Evolutionary conservation across 192 early-diverging fungal genomes (phyloP).

Genomic region (Pilobolus umbonatus): DNA sequence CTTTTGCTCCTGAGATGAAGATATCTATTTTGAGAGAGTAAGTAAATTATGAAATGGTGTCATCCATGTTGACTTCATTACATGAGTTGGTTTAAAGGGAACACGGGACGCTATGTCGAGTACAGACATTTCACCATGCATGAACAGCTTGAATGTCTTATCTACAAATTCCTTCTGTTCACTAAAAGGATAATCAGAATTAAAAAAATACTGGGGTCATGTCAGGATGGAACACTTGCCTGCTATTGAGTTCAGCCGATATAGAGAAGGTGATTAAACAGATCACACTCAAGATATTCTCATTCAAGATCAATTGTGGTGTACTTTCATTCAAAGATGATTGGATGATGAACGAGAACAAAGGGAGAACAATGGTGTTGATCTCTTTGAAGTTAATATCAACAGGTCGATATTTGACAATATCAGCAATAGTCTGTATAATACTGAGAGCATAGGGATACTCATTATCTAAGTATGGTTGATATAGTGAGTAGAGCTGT

Average conservation of each 20-base stretch:
- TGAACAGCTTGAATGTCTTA: constrained; percentile 41
- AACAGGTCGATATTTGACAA: constrained; percentile 37
- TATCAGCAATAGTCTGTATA: constrained; percentile 36
- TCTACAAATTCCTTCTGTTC: constrained; percentile 39
- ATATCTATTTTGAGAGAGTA: too few relatives aligned
- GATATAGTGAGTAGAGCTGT: neutral
- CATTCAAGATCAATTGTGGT: constrained; percentile 19
- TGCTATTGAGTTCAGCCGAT: constrained; percentile 37
- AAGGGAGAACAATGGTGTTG: constrained; percentile 31
- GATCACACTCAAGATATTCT: constrained; percentile 36
- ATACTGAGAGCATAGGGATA: constrained; percentile 45
- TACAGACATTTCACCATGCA: constrained; percentile 34
- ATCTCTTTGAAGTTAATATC: constrained; percentile 36
- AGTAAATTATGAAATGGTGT: constrained; percentile 7
- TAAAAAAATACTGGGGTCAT: neutral
- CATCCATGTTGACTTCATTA: neutral
- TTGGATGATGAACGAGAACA: constrained; percentile 38
- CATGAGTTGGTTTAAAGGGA: too few relatives aligned
- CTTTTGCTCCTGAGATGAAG: constrained; percentile 14
- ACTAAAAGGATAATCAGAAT: constrained; percentile 14
- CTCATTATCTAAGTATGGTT: constrained; percentile 15
- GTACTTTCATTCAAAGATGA: constrained; percentile 28
- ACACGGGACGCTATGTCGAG: too few relatives aligned
- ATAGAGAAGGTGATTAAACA: constrained; percentile 39
- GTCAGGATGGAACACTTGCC: constrained; percentile 26